Percentiles rank a stretch among this genome's conserved stretches.
These are phyloP conservation scores for Spiraea crenata DNA, from an alignment of 331 rosid genomes.

Conservation along the genomic window DNA sequence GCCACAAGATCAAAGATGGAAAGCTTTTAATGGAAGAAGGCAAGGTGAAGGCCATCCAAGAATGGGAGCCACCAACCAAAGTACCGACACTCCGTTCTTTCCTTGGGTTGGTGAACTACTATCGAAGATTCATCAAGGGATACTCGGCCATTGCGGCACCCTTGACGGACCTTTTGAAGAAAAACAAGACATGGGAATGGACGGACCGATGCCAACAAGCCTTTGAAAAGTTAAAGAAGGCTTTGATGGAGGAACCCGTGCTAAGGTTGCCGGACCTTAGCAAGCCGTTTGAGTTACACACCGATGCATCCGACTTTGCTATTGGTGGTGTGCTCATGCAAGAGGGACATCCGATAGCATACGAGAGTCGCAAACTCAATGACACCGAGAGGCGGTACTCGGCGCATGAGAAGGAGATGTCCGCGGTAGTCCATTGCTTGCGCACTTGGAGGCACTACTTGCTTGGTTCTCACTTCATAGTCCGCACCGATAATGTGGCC, in stretches of 20 bases:
- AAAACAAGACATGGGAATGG: neutral
- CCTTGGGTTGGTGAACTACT: constrained; percentile 1
- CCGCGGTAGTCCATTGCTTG: neutral
- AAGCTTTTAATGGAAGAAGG: neutral
- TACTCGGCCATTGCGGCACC: neutral
- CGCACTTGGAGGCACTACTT: neutral
- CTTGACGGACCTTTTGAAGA: neutral
- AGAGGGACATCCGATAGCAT: neutral
- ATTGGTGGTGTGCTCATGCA: neutral
- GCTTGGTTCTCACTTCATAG: neutral
- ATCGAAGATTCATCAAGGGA: neutral
- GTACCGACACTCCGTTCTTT: neutral
- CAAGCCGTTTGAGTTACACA: too few relatives aligned
- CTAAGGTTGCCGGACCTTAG: too few relatives aligned
- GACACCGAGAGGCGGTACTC: neutral
- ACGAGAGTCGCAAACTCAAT: neutral
- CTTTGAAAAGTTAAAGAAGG: neutral
- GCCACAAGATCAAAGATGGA: neutral
- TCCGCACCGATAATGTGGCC: neutral
- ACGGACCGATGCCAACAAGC: neutral
- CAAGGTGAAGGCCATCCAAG: neutral
- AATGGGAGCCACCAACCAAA: constrained; percentile 3
- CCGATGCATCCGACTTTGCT: too few relatives aligned
- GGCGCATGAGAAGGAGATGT: neutral
- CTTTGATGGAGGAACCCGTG: too few relatives aligned